Evolutionary conservation across 257 asterid genomes (phyloP), one percentile per base, ranked within the genome.

Genomic region (Primulina eburnea): DNA sequence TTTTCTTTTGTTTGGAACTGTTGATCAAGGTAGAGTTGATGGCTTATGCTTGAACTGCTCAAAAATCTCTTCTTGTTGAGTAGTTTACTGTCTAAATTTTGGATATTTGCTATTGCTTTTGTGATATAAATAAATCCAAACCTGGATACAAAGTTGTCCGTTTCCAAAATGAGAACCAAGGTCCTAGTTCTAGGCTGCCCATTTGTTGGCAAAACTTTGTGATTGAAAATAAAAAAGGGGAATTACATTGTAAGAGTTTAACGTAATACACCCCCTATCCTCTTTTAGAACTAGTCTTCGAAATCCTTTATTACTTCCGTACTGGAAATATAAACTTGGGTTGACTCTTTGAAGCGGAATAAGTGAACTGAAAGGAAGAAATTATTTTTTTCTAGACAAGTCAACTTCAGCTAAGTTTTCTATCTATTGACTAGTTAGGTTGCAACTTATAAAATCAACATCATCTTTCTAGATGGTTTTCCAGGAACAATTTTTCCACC

Each of bases 261-360:
- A 40, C 52, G 52, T 11, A 40, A 40, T 40, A 40, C 18, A 8
- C 20, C 14, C 28, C 63, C 55, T 18, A 50, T 55, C 64, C 32
- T 26, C 56, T 65, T 72, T 34, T 28, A 26, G 67, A 12, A 56
- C 65, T 35, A 56, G 40, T 69, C 70, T 30, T 16, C 29, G 50
- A 30, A 43, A n/a, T 38, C 7, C 56, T 16, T 43, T 59, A 26
- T 4, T 16, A 24, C 28, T 60, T 52, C 60, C 35, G 14, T 11
- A 16, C 59, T 58, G 73, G 67, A 26, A 70, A 59, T 50, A 40
- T 65, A 60, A 64, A 60, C 29, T 4, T 14, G 14, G 55, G 11
- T 47, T 4, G 16, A 10, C 50, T 40, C 50, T 38, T 38, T 8
- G 55, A 47, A 7, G 55, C 7, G 18, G 55, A 47, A 47, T 47